Evolutionary conservation across 2,329 filamentous ascomycete species (phyloP), one percentile per base, ranked within the genome.

Genomic region (Dactylonectria estremocensis): DNA sequence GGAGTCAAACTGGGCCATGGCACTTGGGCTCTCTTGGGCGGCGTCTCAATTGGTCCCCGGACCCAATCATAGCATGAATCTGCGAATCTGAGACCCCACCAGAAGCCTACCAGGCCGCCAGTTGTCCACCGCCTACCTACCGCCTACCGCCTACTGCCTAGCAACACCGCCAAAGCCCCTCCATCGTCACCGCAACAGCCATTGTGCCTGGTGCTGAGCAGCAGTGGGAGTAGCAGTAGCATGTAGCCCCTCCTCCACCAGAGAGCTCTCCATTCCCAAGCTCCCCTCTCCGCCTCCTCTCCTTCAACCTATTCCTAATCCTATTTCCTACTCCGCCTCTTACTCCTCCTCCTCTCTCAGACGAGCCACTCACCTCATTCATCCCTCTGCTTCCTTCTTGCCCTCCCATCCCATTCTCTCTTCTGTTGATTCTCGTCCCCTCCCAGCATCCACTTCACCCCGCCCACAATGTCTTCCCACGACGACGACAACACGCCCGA

Each of bases 401-500:
- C 49, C 45, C 60, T 58, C 54, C 50, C 31, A 40, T 57, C 55
- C 59, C 53, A 43, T 20, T 59, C 46, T 59, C 50, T n/a, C 52
- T 52, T 48, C 37, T 61, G 40, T 43, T n/a, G 40, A 43, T 43
- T 52, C 52, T 16, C 63, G 58, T 68, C 67, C 69, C 66, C 65
- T 56, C 65, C 68, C 50, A 70, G 54, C 71, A 69, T 67, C 70
- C 40, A n/a, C 16, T n/a, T n/a, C 40, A 43, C 40, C 61, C 66
- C 68, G 61, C 57, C 74, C 82, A 87, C 76, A 77, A 94, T 94
- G 92, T 87, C 91, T 74, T 88, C 90, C 76, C 85, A 89, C 79
- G 86, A 91, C 72, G 94, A 97, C 69, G 95, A 98, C 78, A 90
- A 95, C 74, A 87, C 93, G 82, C 92, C 94, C 72, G 93, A 96